Evolutionary conservation across 768 basidiomycete species (phyloP), one percentile per base, ranked within the genome.

Genomic region (Mycena olivaceomarginata): DNA sequence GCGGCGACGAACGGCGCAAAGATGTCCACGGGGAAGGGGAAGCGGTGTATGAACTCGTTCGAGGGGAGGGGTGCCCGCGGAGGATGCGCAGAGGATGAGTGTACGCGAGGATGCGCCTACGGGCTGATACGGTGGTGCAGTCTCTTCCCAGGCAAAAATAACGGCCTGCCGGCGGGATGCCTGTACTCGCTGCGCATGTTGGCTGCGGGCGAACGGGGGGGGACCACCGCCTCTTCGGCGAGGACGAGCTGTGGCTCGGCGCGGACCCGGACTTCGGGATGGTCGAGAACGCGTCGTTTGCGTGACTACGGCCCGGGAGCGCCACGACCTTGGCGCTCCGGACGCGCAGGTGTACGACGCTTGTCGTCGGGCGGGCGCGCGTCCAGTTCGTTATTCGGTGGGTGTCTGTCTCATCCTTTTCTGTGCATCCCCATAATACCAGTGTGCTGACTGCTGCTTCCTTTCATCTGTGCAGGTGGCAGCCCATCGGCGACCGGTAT

Each of bases 321-420:
- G 57, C n/a, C 53, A 20, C n/a, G 53, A n/a, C 20, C 57, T 93
- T 40, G 94, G 37, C 87, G 87, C 3, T 3, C 31, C 3, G 96
- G 96, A n/a, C n/a, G n/a, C n/a, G n/a, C n/a, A n/a, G n/a, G n/a
- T 84, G 98, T 98, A 98, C 97, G 16, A 98, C 92, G 81, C 97
- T 96, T n/a, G 86, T 99, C 99, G 2, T 97, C 91, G 0, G 31
- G 31, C 37, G 92, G 92, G 8, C 31, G 31, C 83, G 89, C 25
- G 88, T 94, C 22, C 89, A 88, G 56, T 93, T 93, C 80, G 90
- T 88, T 65, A 81, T 92, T 78, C 89, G 88, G 93, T 92, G 79
- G 4, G 86, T 77, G 31, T 31, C 31, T 31, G 3, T 31, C 31
- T 31, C 31, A 31, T 31, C 3, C 2, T 31, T 31, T 3, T 43